Conservation (phyloP, 2,329 filamentous ascomycete species). For the Penicillium brasilianum region DNA sequence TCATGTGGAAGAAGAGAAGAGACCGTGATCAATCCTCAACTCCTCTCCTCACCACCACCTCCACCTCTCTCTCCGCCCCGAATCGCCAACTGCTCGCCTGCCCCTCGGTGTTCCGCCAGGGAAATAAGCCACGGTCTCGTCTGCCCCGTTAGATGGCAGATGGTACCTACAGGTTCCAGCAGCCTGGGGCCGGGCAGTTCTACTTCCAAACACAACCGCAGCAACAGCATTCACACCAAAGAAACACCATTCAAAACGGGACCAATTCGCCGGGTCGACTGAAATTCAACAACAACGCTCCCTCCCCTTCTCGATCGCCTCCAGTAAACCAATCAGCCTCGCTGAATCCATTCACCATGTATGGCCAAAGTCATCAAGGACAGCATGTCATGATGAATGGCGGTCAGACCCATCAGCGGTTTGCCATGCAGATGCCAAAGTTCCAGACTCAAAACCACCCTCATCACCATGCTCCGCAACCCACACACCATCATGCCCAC, state of each 20-base stretch:
- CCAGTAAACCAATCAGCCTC: slow-evolving; percentile 49
- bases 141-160: slow-evolving; percentile 60
- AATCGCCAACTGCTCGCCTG: slow-evolving; percentile 31
- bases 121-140: slow-evolving; percentile 48
- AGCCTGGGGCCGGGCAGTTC: slow-evolving; percentile 58
- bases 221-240: slow-evolving; percentile 49
- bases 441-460: slow-evolving; percentile 54
- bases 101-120: slow-evolving; percentile 35
- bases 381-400: slow-evolving; percentile 59
- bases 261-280: slow-evolving; percentile 53
- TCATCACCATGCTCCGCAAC: slow-evolving; percentile 50
- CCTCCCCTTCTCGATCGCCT: slow-evolving; percentile 55
- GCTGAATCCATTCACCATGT: slow-evolving; percentile 54
- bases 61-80: slow-evolving; percentile 32
- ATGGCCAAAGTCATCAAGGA: slow-evolving; percentile 53
- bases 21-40: slow-evolving; percentile 47
- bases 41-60: slow-evolving; percentile 40
- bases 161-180: slow-evolving; percentile 61
- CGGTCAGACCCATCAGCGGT: slow-evolving; percentile 54
- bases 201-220: slow-evolving; percentile 52
- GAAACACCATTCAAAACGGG: slow-evolving; percentile 52
- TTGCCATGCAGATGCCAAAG: slow-evolving; percentile 56
- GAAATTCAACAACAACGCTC: slow-evolving; percentile 54
- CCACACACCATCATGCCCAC: slow-evolving; percentile 48
- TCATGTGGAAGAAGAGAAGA: slow-evolving; percentile 58